Conservation (phyloP, 202 grass and related monocot species). For the Panicum hallii region DNA sequence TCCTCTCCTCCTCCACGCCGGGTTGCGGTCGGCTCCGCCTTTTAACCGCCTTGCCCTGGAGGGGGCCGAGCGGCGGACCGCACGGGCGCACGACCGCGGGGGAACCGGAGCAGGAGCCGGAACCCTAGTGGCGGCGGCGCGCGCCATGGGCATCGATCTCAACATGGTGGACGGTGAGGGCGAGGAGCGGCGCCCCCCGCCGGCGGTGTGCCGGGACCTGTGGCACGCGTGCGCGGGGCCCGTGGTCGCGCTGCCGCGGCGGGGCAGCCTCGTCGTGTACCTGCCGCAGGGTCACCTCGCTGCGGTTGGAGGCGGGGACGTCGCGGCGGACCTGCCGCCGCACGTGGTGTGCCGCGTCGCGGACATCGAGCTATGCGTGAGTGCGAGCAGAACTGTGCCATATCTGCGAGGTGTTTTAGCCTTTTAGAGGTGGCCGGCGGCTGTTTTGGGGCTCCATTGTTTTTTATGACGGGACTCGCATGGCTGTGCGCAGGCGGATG, state of each 20-base stretch:
- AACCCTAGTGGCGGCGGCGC: constrained; percentile 31
- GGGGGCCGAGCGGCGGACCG: constrained; percentile 1
- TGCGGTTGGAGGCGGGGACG: constrained; percentile 52
- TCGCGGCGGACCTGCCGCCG: constrained; percentile 62
- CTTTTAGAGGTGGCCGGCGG: background rate
- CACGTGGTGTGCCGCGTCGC: constrained; percentile 84
- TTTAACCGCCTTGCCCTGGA: constrained; percentile 39
- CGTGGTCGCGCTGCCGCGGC: constrained; percentile 74
- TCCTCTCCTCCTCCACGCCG: constrained; percentile 17
- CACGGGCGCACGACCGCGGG: background rate
- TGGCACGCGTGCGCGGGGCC: constrained; percentile 98
- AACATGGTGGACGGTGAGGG: constrained; percentile 65
- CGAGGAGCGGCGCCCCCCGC: constrained; percentile 52
- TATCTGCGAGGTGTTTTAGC: background rate
- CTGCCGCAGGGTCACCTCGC: constrained; percentile 93
- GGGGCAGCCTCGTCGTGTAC: constrained; percentile 83
- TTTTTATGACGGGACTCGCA: constrained; percentile 25
- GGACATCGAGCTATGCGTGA: constrained; percentile 89
- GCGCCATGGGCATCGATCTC: constrained; percentile 85
- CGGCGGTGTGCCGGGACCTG: constrained; percentile 69
- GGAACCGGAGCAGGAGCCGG: constrained; percentile 4
- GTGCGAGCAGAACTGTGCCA: constrained; percentile 27
- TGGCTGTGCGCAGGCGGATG: constrained; percentile 74
- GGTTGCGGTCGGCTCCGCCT: constrained; percentile 41
- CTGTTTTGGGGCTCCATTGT: constrained; percentile 2